Percentiles rank a stretch among this genome's conserved stretches.
Evolutionary conservation across 208 protist genomes (phyloP).

Genomic region (Crithidia bombi): DNA sequence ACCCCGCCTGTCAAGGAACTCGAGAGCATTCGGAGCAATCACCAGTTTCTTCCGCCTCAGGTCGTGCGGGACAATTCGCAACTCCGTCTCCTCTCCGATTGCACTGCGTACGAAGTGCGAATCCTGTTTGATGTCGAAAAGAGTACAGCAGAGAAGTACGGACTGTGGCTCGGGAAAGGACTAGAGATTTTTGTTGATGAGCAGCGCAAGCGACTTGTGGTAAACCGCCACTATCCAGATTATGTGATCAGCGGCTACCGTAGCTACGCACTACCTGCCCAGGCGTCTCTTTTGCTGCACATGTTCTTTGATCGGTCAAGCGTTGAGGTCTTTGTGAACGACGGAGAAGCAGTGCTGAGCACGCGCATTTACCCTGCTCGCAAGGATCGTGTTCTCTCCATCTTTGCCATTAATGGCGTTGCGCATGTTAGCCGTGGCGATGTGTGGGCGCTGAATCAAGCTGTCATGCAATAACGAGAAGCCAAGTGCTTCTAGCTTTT

Average conservation of each 20-base stretch:
- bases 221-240: constrained; percentile 62
- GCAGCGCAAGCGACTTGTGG: constrained; percentile 40
- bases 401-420: constrained; percentile 49
- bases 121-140: constrained; percentile 40
- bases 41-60: constrained; percentile 38
- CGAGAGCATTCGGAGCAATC: constrained; percentile 35
- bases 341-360: constrained; percentile 49
- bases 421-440: constrained; percentile 44
- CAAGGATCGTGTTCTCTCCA: constrained; percentile 37
- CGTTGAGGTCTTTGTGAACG: constrained; percentile 68
- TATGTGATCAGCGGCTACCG: constrained; percentile 62
- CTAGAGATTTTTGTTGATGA: constrained; percentile 56
- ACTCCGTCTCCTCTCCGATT: constrained; percentile 37
- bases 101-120: constrained; percentile 48
- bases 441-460: constrained; percentile 44
- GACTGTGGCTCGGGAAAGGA: constrained; percentile 57
- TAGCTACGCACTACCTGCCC: constrained; percentile 42
- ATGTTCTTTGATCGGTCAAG: constrained; percentile 64
- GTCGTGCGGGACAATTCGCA: constrained; percentile 40
- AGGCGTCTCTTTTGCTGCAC: constrained; percentile 35
- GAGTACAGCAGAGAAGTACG: constrained; percentile 63
- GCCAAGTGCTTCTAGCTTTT: neutral
- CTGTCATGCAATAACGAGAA: constrained; percentile 47
- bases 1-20: constrained; percentile 46
- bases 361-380: constrained; percentile 51